Conservation (phyloP, 129 eudicot genomes). For the Flaveria brownii region DNA sequence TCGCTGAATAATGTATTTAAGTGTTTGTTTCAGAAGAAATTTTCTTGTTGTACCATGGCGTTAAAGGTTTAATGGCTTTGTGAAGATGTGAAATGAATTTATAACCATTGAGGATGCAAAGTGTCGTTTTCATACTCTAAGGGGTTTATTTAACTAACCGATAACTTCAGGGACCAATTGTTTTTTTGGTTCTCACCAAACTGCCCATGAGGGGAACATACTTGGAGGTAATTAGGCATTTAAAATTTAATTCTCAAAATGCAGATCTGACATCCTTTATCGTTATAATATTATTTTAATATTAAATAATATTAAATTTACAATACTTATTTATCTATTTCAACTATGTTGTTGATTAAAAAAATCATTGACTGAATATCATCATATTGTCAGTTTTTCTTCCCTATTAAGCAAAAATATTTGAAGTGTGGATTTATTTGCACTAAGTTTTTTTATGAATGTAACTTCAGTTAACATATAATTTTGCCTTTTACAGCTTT, state of each 20-base stretch:
- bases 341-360: background rate
- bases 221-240: conserved; percentile 19
- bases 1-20: no score
- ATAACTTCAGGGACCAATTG: conserved; percentile 6
- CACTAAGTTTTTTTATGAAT: background rate
- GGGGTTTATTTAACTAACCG: conserved; percentile 10
- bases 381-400: background rate
- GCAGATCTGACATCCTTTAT: conserved; percentile 34
- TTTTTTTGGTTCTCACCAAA: conserved; percentile 15
- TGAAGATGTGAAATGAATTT: background rate
- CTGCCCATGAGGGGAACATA: conserved; percentile 22
- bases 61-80: background rate
- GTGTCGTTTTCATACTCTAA: conserved; percentile 7
- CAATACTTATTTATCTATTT: background rate
- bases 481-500: no score
- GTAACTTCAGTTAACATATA: no score
- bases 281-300: conserved; percentile 10
- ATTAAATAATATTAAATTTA: background rate
- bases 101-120: background rate
- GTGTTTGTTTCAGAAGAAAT: background rate
- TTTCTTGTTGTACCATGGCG: background rate
- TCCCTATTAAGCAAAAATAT: background rate
- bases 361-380: background rate
- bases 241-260: conserved; percentile 4
- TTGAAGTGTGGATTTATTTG: background rate